Base-by-base conservation (phyloP, 192 early-diverging fungal genomes). In the Backusella macrospora region DNA sequence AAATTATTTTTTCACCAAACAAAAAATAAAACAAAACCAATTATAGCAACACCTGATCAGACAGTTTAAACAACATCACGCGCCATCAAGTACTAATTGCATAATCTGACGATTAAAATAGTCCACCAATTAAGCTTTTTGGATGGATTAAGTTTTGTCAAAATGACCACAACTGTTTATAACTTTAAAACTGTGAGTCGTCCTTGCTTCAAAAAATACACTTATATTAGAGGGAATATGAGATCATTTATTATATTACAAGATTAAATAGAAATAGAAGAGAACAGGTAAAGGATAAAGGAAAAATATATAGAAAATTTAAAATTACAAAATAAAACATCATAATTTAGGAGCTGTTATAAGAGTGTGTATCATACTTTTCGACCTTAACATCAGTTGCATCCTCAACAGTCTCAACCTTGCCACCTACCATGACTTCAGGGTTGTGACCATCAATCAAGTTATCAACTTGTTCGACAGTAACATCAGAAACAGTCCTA, bases 401-500 rank as follows among this genome's bases (percentile, higher is more conserved):
- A 42, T 71, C 69, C 38, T 76, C 75, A 26, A 71, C 37, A 9
- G 62, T 63, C 23, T 81, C 75, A 9, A 77, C 40, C 34, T 55
- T 52, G 52, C 80, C 80, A 48, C 76, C 80, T 16, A 78, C 70
- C 45, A 67, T 23, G 10, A 67, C 73, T 34, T 74, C 72, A 10
- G 52, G 44, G 13, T 44, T 69, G 6, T 72, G 72, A 65, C 38
- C 72, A 49, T 70, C 83, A 15, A 44, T 38, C 29, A 65, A 59
- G 49, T 75, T 82, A 68, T 46, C 75, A 44, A 65, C 75, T 42
- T 72, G 71, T 72, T 74, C 84, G 46, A 76, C 78, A 18, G 79
- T 75, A 39, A 80, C 74, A 40, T 75, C 74, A 16, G 79, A 37
- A 40, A 76, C 72, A 2, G 73, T 78, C 40, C 5, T 37, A 46